Evolutionary conservation across 495 filamentous ascomycete genomes (phyloP), one percentile per base, ranked within the genome.

Genomic region (Aspergillus egyptiacus): DNA sequence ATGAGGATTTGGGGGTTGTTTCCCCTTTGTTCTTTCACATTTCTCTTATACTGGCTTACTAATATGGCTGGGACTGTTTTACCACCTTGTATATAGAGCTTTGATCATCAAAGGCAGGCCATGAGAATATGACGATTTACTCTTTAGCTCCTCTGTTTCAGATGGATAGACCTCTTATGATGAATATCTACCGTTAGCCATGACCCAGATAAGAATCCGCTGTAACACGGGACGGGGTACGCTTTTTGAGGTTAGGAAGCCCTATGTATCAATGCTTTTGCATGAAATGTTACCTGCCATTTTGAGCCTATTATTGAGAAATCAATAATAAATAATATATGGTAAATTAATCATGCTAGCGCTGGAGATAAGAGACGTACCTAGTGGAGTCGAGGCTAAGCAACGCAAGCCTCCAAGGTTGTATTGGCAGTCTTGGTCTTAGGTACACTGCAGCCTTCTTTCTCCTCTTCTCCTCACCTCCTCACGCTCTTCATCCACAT

Each of bases 401-500:
- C 47, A 50, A 50, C 47, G n/a, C 30, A 50, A 50, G 47, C 47
- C 47, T 50, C n/a, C n/a, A n/a, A n/a, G n/a, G n/a, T n/a, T 50
- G 34, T 20, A 33, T 34, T 33, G 47, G 37, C 15, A 27, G 14
- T 43, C 27, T 20, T 30, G 41, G 27, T 24, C 22, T 24, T 23
- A 27, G n/a, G 6, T 20, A 8, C 14, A 5, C 18, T 31, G 24
- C 24, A 28, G 8, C 18, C 23, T 7, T 1, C 18, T 38, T 20
- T 11, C 35, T 38, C 17, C 35, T 19, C 32, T 8, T 43, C 15
- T 43, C 14, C 5, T 44, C 11, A 14, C n/a, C n/a, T 32, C 20
- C 33, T 14, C 22, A 40, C 10, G 20, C 30, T 40, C 35, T 32
- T 7, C 15, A n/a, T 23, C 18, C 40, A 10, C 22, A 27, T 34